Percentiles rank a stretch among this genome's conserved stretches.
phyloP scores from a whole-genome alignment of 225 moss, liverwort and hornwort species.

The Straminergon stramineum region DNA sequence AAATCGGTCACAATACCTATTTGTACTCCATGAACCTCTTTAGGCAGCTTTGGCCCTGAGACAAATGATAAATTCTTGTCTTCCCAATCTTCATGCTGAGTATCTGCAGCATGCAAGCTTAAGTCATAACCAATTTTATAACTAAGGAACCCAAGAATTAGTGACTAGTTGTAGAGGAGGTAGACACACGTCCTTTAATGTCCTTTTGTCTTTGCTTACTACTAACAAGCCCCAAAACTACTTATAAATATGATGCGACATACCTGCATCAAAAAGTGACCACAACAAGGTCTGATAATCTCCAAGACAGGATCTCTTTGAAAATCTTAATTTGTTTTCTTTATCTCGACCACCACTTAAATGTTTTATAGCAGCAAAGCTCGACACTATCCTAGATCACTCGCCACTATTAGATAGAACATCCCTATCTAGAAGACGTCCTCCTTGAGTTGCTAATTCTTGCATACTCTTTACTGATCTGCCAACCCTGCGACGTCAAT shows the following conservation, averaged over 20 bases:
- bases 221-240: background rate
- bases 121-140: background rate
- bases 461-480: no score
- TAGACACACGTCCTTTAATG: background rate
- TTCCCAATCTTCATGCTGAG: constrained; percentile 47
- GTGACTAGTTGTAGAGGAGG: background rate
- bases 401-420: constrained; percentile 58
- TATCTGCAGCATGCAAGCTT: constrained; percentile 21
- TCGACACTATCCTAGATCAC: constrained; percentile 77
- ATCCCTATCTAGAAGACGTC: constrained; percentile 48
- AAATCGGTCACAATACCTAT: no score
- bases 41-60: constrained; percentile 55
- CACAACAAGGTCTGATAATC: constrained; percentile 60
- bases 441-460: constrained; percentile 40
- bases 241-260: background rate
- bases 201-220: no score
- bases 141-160: background rate
- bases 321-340: constrained; percentile 54
- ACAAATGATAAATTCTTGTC: constrained; percentile 18
- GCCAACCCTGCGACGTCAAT: constrained; percentile 37
- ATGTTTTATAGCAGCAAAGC: constrained; percentile 88
- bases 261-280: constrained; percentile 82
- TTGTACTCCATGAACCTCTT: constrained; percentile 92
- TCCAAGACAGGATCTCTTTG: constrained; percentile 38
- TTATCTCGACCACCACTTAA: constrained; percentile 55